Percentiles rank a stretch among this genome's conserved stretches.
Conservation (phyloP, 2,329 filamentous ascomycete genomes). For the Ascomycota sp. region DNA sequence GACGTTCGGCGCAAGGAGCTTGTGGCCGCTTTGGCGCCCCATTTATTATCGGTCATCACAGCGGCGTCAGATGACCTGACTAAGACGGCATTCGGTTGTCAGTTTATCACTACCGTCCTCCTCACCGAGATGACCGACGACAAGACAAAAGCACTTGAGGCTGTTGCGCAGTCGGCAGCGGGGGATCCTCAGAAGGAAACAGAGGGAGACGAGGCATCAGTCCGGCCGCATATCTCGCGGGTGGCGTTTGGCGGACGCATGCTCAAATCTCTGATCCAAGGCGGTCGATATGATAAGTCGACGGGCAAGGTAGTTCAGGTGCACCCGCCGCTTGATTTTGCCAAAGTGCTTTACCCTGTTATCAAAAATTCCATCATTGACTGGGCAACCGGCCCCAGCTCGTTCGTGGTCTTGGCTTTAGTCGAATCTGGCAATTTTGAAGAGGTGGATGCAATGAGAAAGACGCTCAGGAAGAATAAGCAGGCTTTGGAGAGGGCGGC, state of each 20-base stretch:
- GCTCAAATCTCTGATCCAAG: slow-evolving; percentile 76
- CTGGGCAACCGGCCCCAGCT: slow-evolving; percentile 73
- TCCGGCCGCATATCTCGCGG: slow-evolving; percentile 33
- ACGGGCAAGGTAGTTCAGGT: slow-evolving; percentile 47
- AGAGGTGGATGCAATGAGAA: slow-evolving; percentile 41
- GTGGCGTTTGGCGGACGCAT: slow-evolving; percentile 50
- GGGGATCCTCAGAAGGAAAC: slow-evolving; percentile 25
- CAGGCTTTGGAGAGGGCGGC: slow-evolving; percentile 47
- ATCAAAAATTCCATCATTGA: slow-evolving; percentile 52
- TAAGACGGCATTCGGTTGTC: slow-evolving; percentile 60
- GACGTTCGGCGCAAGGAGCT: slow-evolving; percentile 55
- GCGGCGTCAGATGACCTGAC: slow-evolving; percentile 45
- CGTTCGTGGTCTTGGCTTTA: slow-evolving; percentile 66
- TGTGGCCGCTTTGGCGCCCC: slow-evolving; percentile 47
- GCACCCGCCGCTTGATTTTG: slow-evolving; percentile 60
- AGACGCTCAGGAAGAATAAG: slow-evolving; percentile 49
- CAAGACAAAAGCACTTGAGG: slow-evolving; percentile 50
- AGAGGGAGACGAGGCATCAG: slow-evolving; percentile 18
- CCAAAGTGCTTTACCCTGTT: slow-evolving; percentile 55
- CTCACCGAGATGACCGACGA: slow-evolving; percentile 48
- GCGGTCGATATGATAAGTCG: slow-evolving; percentile 61
- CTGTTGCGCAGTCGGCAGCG: slow-evolving; percentile 40
- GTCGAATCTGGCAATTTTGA: slow-evolving; percentile 53
- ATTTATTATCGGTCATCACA: slow-evolving; percentile 51
- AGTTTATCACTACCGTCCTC: slow-evolving; percentile 65